Base-by-base conservation (phyloP, 2,329 filamentous ascomycete genomes). In the Scortechinia acanthostroma region DNA sequence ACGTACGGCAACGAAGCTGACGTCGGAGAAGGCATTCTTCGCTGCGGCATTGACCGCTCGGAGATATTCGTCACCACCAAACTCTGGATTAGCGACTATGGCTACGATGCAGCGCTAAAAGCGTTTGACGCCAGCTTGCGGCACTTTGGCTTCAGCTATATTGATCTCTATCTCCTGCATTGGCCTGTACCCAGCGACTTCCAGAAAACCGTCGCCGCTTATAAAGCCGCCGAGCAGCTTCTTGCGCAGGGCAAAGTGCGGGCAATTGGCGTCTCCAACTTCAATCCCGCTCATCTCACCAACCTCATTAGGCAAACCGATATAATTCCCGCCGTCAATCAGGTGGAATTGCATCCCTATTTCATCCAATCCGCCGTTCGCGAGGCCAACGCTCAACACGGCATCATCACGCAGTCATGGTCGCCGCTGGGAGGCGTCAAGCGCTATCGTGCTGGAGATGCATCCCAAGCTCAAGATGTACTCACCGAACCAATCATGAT, bases 321-420 rank as follows among this genome's bases (percentile, higher is more conserved):
- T 30, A 67, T 80, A 10, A 62, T 68, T 1, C 82, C 82, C 1
- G 77, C 77, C 2, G 73, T 75, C 52, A 86, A 86, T 62, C 82
- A 86, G 62, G 78, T 86, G 50, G 82, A 86, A 58, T 78, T 78
- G 44, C 80, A 86, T 58, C 80, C 82, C 2, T 83, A 83, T 53
- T 68, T 86, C 10, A 82, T 84, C 57, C 82, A 78, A 56, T 63
- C 64, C 2, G 66, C 74, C 16, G 62, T 87, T 21, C 59, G 82
- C 4, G 64, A 71, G 14, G 80, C 73, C 60, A 79, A 73, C 62
- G 61, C 73, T 45, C 58, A 69, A 50, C 74, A 83, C 58, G 68
- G 68, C 48, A 83, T 86, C 49, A 65, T 77, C 48, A 59, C 84
- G 42, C 74, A 77, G 53, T 80, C 80, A 3, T 85, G 85, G 62